Base-by-base conservation (phyloP, 2,329 filamentous ascomycete species). In the Colletotrichum theobromicola region DNA sequence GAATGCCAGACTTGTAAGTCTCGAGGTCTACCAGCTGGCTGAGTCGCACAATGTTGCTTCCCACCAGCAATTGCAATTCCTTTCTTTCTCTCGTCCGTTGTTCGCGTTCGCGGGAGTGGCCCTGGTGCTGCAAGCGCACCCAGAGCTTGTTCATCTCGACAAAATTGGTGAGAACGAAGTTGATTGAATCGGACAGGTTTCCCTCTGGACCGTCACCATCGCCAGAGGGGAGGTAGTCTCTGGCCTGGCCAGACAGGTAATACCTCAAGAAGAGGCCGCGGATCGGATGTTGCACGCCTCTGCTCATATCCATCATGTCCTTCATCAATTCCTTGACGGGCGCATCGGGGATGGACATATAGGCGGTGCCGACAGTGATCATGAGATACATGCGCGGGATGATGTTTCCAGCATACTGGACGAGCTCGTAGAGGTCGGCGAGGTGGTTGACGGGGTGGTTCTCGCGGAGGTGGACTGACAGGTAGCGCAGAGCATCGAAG, bases 291-390 rank as follows among this genome's bases (percentile, higher is more conserved):
- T 99, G 97, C 26, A 99, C 96, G 71, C 97, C 97, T 77, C 97
- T 92, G 85, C 95, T 98, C 97, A 99, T 99, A 85, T 99, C 97
- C 97, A 99, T 99, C 97, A 99, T 99, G 84, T 99, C 97, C 86
- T 99, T 99, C 97, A 99, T 99, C 76, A 99, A 95, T 88, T 99
- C 97, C 87, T 99, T 99, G 79, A 99, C 97, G 1, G 97, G 97
- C 73, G 97, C 97, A 89, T 98, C 97, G 81, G 97, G 94, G 81
- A 99, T 97, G 30, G 95, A 93, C 97, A 99, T 99, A 88, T 99
- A 99, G 63, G 98, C 97, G 4, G 97, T 99, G 73, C 97, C 97
- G 50, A 99, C 97, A 0, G 97, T 99, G 81, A 99, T 97, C 97
- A 99, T 99, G 75, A 99, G 93, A 84, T 99, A 99, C 76, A 99